These are phyloP conservation scores for Sphaerosporella brunnea DNA, from an alignment of 495 filamentous ascomycete species.

Conservation along the genomic window DNA sequence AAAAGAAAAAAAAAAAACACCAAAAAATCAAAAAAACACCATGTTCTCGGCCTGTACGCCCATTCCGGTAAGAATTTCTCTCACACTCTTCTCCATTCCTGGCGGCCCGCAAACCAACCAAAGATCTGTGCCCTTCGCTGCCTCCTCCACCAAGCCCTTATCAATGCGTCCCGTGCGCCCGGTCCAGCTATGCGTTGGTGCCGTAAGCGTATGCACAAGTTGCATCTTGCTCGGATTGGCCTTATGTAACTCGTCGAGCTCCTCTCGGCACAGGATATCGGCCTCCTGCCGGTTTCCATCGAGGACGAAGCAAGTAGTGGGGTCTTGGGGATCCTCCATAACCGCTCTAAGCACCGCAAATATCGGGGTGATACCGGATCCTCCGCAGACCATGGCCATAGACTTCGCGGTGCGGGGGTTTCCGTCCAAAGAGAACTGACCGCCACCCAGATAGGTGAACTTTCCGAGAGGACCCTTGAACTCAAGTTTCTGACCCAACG, in stretches of 20 bases:
- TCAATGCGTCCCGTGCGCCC: constrained; percentile 56
- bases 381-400: constrained; percentile 82
- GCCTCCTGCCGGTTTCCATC: constrained; percentile 64
- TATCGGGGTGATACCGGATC: constrained; percentile 80
- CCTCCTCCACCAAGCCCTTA: constrained; percentile 39
- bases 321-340: constrained; percentile 33
- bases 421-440: constrained; percentile 45
- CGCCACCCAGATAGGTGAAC: constrained; percentile 61
- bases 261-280: constrained; percentile 69
- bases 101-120: constrained; percentile 73
- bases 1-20: not conserved
- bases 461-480: constrained; percentile 87
- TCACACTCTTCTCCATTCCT: constrained; percentile 54
- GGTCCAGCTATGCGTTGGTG: constrained; percentile 44
- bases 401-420: constrained; percentile 40
- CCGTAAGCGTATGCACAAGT: constrained; percentile 56
- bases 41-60: constrained; percentile 71
- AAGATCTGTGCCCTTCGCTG: constrained; percentile 38
- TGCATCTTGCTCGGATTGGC: constrained; percentile 39
- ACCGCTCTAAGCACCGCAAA: constrained; percentile 74
- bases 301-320: constrained; percentile 42
- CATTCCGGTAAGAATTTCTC: constrained; percentile 41
- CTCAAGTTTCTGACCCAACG: constrained; percentile 52
- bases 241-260: constrained; percentile 46
- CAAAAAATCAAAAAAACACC: constrained; percentile 50